Base-by-base conservation (phyloP, 345 rosid species). In the Excoecaria agallocha region DNA sequence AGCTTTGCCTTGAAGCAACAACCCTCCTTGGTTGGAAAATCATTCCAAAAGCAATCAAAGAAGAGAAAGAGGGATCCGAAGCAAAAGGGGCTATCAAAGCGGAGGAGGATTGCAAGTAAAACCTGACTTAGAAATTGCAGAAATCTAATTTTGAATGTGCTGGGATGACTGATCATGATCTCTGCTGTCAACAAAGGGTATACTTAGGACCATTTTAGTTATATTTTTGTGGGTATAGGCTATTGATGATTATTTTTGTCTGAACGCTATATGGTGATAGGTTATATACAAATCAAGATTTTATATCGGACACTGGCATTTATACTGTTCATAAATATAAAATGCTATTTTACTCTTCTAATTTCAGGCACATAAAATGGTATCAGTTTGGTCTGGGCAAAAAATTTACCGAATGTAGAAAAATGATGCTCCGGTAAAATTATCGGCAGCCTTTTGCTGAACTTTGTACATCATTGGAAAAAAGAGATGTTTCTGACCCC, bases 1-100 rank as follows among this genome's bases (percentile, higher is more conserved):
- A 93, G 99, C 84, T 95, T 95, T 82, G 97, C 93, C 35, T 69
- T 95, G 77, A 91, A 87, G 84, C 97, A 95, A 41, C 97, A 91
- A 66, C 98, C 98, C 10, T 93, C 99, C 11, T 77, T 91, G 77
- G 97, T 95, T 8, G 97, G 93, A 4, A 85, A 82, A 54, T 78
- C 96, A 43, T 91, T 90, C 72, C 93, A 88, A 66, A 70, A 19
- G 50, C 89, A 88, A 76, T 80, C 78, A 57, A 86, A 89, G 78
- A 93, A 93, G 90, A 87, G 98, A 85, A 93, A 95, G 85, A 87
- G 79, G 75, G 94, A 93, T 66, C 41, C 41, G 51, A 79, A 59
- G 69, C 79, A 66, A 71, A 79, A 25, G 56, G 76, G 78, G 6
- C 68, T 17, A 62, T 19, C 79, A 3, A 75, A 75, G 35, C 58